Base-by-base conservation (phyloP, 2,329 filamentous ascomycete genomes). In the Sclerotiophoma versabilis region DNA sequence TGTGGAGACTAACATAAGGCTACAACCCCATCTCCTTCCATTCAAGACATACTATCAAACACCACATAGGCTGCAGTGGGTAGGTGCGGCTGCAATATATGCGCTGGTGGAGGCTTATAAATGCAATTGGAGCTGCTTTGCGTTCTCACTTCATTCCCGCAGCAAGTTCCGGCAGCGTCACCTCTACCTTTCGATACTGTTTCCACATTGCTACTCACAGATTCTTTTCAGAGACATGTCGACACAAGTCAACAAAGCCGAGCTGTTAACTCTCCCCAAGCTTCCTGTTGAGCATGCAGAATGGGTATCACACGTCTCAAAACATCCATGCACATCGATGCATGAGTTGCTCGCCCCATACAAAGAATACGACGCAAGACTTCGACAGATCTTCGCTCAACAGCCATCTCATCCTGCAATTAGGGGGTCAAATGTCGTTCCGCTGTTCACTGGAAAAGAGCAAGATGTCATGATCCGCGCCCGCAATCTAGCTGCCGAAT, bases 331-430 rank as follows among this genome's bases (percentile, higher is more conserved):
- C 22, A 81, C 76, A 48, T 75, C 84, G 1, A 77, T 91, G 59
- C 58, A 70, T 5, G 79, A 88, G 27, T 77, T 92, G 46, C 72
- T 91, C 50, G 76, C 82, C 44, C 89, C 89, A 0, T 92, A 86
- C 74, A 85, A 87, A 68, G 74, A 83, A 48, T 91, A 87, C 62
- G 89, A 92, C 71, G 80, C 84, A 39, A 80, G 83, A 55, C 77
- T 92, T 45, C 85, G 89, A 37, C 81, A 87, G 58, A 66, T 88
- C 15, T 92, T 87, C 65, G 88, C 89, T 30, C 89, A 91, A 66
- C 81, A 89, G 42, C 85, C 86, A 5, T 73, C 78, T 46, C 84
- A 89, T 58, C 79, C 83, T 6, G 71, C 83, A 27, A 81, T 88
- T 59, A 79, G 79, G 6, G 73, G 82, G 53, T 75, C 89, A 68